These are phyloP conservation scores for Pyrenopolyporus hunteri DNA, from an alignment of 495 filamentous ascomycete species.

Conservation along the genomic window DNA sequence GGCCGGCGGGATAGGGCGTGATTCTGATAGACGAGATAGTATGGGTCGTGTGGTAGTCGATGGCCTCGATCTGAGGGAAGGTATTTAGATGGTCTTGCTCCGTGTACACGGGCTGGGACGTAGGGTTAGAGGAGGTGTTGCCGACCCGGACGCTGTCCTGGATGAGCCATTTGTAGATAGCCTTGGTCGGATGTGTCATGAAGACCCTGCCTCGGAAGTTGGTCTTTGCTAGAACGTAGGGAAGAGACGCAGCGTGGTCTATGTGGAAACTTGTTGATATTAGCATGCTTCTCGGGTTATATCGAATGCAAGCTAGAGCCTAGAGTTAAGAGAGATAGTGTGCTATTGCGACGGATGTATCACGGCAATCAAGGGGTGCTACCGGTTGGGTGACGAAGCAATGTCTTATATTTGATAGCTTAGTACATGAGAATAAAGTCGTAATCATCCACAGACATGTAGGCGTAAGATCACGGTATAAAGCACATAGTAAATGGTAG, in stretches of 20 bases:
- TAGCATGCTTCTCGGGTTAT: constrained; percentile 36
- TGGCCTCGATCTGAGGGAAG: constrained; percentile 91
- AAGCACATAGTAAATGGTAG: neutral
- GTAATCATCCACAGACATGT: constrained; percentile 2
- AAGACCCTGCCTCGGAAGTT: constrained; percentile 96
- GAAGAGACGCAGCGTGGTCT: constrained; percentile 94
- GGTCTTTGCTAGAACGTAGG: constrained; percentile 96
- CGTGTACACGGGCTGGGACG: constrained; percentile 80
- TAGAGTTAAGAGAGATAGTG: constrained; percentile 2
- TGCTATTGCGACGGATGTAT: constrained; percentile 21
- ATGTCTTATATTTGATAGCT: constrained; percentile 44
- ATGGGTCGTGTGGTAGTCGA: constrained; percentile 97
- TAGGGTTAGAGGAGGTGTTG: constrained; percentile 76
- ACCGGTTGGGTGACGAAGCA: constrained; percentile 34
- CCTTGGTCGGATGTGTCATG: constrained; percentile 99
- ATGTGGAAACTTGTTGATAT: constrained; percentile 80
- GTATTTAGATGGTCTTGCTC: constrained; percentile 93
- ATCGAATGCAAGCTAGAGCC: constrained; percentile 5
- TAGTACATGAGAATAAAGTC: constrained; percentile 36
- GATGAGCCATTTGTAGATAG: constrained; percentile 99
- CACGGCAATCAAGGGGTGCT: constrained; percentile 25
- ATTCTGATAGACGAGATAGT: constrained; percentile 95
- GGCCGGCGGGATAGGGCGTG: constrained; percentile 94
- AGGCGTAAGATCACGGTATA: constrained; percentile 3
- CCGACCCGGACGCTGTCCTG: constrained; percentile 93